These are phyloP conservation scores for Hypoxylon cercidicola DNA, from an alignment of 495 filamentous ascomycete species.

Conservation along the genomic window DNA sequence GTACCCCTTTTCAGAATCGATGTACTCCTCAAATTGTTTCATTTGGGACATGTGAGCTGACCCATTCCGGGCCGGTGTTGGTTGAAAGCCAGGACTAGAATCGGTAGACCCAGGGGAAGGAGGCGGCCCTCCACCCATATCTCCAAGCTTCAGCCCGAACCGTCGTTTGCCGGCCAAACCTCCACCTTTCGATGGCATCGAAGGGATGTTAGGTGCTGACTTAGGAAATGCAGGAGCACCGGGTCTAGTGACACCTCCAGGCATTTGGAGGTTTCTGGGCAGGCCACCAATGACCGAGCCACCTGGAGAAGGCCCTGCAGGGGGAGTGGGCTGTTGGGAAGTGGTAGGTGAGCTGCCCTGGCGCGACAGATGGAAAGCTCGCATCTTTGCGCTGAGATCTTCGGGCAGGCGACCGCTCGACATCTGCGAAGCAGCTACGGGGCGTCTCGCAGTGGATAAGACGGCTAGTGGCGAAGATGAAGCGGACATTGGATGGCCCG, in stretches of 20 bases:
- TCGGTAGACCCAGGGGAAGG: constrained; percentile 24
- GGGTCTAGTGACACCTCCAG: constrained; percentile 53
- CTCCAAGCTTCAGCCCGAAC: constrained; percentile 55
- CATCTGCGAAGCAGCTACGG: constrained; percentile 61
- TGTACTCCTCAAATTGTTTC: constrained; percentile 90
- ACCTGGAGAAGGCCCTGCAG: constrained; percentile 50
- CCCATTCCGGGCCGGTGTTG: constrained; percentile 47
- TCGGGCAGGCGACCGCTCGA: constrained; percentile 71
- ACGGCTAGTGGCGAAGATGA: constrained; percentile 85
- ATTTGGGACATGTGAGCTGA: constrained; percentile 71
- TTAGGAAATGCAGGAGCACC: constrained; percentile 55
- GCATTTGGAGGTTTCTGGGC: constrained; percentile 52
- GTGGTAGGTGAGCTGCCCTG: constrained; percentile 41
- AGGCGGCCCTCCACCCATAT: constrained; percentile 45
- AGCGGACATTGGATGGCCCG: constrained; percentile 66
- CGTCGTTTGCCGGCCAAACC: constrained; percentile 45
- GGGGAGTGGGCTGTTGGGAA: constrained; percentile 49
- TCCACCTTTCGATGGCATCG: constrained; percentile 20
- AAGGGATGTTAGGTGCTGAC: constrained; percentile 59
- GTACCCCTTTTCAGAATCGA: constrained; percentile 90
- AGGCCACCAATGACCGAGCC: constrained; percentile 54
- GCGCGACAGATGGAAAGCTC: constrained; percentile 72
- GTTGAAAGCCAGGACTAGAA: constrained; percentile 4
- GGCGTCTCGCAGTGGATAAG: constrained; percentile 79
- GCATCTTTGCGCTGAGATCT: constrained; percentile 85